These are phyloP conservation scores for Botrytis cinerea DNA, from an alignment of 2,329 filamentous ascomycete species.

Conservation along the genomic window DNA sequence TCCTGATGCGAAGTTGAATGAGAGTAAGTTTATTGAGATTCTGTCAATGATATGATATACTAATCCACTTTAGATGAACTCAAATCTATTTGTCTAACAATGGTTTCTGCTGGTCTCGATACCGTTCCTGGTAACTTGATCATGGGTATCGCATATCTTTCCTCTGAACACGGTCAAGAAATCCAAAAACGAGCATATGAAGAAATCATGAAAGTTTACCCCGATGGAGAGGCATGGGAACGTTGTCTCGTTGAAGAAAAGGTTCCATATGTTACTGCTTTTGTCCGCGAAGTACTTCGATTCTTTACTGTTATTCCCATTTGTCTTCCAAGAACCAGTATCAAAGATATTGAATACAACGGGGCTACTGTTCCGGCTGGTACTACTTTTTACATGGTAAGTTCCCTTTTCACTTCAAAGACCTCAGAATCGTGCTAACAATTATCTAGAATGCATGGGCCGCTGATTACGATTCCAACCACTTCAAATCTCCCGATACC, in stretches of 20 bases:
- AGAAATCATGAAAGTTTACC: constrained; percentile 72
- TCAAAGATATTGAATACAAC: constrained; percentile 71
- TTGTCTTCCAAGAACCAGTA: constrained; percentile 70
- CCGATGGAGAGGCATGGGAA: constrained; percentile 74
- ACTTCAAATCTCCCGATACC: constrained; percentile 63
- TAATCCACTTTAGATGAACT: constrained; percentile 62
- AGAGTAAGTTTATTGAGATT: constrained; percentile 48
- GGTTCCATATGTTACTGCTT: constrained; percentile 72
- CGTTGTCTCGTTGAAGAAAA: constrained; percentile 73
- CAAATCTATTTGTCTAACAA: constrained; percentile 78
- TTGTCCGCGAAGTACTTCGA: constrained; percentile 76
- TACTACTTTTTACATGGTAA: constrained; percentile 60
- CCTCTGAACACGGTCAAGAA: constrained; percentile 64
- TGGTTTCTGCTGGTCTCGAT: constrained; percentile 79
- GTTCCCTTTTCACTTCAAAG: neutral
- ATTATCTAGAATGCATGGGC: constrained; percentile 65
- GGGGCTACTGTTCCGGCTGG: constrained; percentile 69
- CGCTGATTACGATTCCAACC: constrained; percentile 68
- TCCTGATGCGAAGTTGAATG: constrained; percentile 67
- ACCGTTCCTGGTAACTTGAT: constrained; percentile 79
- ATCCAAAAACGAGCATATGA: constrained; percentile 70
- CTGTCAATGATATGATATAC: constrained; percentile 41
- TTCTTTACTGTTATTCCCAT: constrained; percentile 82
- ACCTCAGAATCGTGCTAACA: constrained; percentile 29
- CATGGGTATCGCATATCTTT: constrained; percentile 76